Percentiles rank a stretch among this genome's conserved stretches.
These are phyloP conservation scores for Pinus albicaulis DNA, from an alignment of 75 land plant genomes.

Conservation along the genomic window DNA sequence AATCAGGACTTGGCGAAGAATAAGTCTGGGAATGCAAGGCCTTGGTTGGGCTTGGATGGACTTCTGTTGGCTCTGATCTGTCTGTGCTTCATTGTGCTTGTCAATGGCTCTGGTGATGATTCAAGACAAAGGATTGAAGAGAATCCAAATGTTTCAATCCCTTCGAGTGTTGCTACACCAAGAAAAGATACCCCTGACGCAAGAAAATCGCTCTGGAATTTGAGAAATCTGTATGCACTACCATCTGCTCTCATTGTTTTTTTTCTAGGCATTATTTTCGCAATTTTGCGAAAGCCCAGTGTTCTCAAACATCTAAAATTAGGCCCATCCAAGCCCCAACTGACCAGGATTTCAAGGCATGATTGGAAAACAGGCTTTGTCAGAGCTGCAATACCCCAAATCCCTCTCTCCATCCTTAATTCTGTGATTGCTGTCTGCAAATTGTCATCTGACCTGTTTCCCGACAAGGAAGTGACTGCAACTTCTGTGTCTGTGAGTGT, in stretches of 20 bases:
- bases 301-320: constrained; percentile 28
- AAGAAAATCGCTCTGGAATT: neutral
- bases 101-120: constrained; percentile 23
- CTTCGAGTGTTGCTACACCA: neutral
- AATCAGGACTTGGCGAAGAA: constrained; percentile 58
- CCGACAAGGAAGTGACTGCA: constrained; percentile 49
- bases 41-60: constrained; percentile 80
- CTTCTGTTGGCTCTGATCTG: constrained; percentile 52
- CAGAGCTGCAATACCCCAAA: constrained; percentile 86
- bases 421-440: constrained; percentile 94
- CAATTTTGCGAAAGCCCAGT: constrained; percentile 52
- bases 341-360: constrained; percentile 41
- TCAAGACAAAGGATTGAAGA: constrained; percentile 19
- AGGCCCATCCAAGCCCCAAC: constrained; percentile 45
- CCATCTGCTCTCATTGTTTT: constrained; percentile 80
- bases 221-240: constrained; percentile 20
- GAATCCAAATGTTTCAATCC: neutral
- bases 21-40: constrained; percentile 44
- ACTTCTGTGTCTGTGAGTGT: constrained; percentile 66
- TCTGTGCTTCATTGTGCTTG: constrained; percentile 52
- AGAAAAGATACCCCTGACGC: neutral
- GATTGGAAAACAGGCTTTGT: constrained; percentile 77
- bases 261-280: constrained; percentile 54
- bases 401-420: constrained; percentile 82
- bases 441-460: constrained; percentile 73